Percentiles rank a stretch among this genome's conserved stretches.
These are phyloP conservation scores for Coprinopsis cinerea DNA, from an alignment of 768 basidiomycete species.

Conservation along the genomic window DNA sequence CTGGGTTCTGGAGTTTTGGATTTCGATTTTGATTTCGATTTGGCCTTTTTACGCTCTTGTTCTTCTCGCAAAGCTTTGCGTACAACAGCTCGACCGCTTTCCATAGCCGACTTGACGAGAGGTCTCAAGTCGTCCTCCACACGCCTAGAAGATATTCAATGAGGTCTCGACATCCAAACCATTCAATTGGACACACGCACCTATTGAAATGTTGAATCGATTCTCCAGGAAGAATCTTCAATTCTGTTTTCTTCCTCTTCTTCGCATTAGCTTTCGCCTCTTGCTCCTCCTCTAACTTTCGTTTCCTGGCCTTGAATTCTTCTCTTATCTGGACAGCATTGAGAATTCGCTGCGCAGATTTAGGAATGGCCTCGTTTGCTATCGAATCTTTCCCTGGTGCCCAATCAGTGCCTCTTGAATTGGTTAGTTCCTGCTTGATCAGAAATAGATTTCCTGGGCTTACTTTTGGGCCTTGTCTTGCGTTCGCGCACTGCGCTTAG, in stretches of 20 bases:
- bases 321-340: constrained; percentile 56
- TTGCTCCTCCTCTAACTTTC: constrained; percentile 27
- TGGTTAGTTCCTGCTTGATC: background rate
- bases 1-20: constrained; percentile 1
- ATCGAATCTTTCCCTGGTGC: constrained; percentile 39
- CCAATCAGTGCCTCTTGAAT: constrained; percentile 42
- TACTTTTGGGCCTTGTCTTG: constrained; percentile 39
- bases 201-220: constrained; percentile 72
- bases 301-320: constrained; percentile 47
- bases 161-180: background rate
- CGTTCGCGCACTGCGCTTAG: constrained; percentile 46
- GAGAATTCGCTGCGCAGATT: constrained; percentile 58
- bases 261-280: constrained; percentile 15
- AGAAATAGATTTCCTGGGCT: constrained; percentile 10
- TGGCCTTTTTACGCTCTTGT: constrained; percentile 21
- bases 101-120: constrained; percentile 54
- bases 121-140: constrained; percentile 71
- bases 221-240: constrained; percentile 60
- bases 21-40: constrained; percentile 16
- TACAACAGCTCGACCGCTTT: constrained; percentile 44
- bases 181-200: constrained; percentile 20
- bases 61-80: constrained; percentile 40
- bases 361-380: constrained; percentile 59
- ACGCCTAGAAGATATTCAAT: constrained; percentile 38
- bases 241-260: constrained; percentile 30